Conservation (phyloP, 2,329 filamentous ascomycete genomes). For the Dendrostoma leiphaemia region DNA sequence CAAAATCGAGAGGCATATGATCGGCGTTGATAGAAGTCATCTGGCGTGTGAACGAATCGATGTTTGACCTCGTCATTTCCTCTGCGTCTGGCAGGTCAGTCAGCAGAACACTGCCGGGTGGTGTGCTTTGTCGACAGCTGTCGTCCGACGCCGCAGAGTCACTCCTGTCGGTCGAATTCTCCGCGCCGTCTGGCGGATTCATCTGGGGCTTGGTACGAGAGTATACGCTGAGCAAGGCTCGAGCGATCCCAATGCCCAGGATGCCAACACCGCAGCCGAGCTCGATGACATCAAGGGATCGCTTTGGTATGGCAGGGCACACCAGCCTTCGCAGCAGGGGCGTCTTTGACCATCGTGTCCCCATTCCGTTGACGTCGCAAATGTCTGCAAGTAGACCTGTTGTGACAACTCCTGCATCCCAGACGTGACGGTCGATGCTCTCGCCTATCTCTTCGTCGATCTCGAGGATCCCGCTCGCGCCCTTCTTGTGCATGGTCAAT, state of each 20-base stretch:
- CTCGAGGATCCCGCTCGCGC: background rate
- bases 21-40: background rate
- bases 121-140: background rate
- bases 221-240: slow-evolving; percentile 22
- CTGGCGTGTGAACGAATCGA: slow-evolving; percentile 28
- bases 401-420: slow-evolving; percentile 55
- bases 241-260: slow-evolving; percentile 48
- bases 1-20: slow-evolving; percentile 36
- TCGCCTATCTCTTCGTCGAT: slow-evolving; percentile 58
- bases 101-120: slow-evolving; percentile 39
- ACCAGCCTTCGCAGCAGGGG: slow-evolving; percentile 31
- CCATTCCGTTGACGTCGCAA: background rate
- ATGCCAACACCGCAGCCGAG: slow-evolving; percentile 58
- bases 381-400: slow-evolving; percentile 29
- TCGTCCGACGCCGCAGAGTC: background rate
- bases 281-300: slow-evolving; percentile 45
- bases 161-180: background rate
- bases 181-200: background rate
- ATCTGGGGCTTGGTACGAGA: too few species aligned
- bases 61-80: slow-evolving; percentile 46
- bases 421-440: slow-evolving; percentile 58
- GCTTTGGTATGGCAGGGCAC: slow-evolving; percentile 15
- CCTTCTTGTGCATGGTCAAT: slow-evolving; percentile 33
- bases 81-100: slow-evolving; percentile 57
- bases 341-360: slow-evolving; percentile 1